These are phyloP conservation scores for Cystobasidiaceae sp. DNA, from an alignment of 1,284 basidiomycete species.

Conservation along the genomic window DNA sequence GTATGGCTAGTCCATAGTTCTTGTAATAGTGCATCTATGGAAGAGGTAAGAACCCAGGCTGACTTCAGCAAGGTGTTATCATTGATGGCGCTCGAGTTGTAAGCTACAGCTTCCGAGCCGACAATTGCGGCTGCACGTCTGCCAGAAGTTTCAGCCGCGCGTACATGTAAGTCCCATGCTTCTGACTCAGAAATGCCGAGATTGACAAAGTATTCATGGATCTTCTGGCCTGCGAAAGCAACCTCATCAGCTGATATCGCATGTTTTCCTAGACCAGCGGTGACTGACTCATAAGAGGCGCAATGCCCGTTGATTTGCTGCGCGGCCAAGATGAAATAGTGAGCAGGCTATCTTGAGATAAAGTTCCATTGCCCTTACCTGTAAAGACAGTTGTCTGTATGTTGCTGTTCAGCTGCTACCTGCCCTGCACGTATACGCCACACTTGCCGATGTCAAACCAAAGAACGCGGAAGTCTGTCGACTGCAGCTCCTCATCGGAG, in stretches of 20 bases:
- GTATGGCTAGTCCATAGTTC: conserved; percentile 28
- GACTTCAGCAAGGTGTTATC: no score
- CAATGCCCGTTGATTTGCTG: conserved; percentile 26
- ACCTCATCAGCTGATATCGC: background rate
- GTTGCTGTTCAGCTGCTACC: background rate
- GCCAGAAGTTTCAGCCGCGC: background rate
- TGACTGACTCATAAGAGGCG: conserved; percentile 27
- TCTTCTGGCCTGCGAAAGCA: conserved; percentile 11
- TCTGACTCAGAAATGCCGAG: conserved; percentile 20
- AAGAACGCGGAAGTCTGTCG: background rate
- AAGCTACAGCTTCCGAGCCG: no score
- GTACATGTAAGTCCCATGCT: conserved; percentile 24
- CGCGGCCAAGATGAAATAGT: no score
- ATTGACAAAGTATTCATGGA: conserved; percentile 28
- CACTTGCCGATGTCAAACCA: conserved; percentile 30
- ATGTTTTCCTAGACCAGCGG: background rate
- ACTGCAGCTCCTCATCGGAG: background rate
- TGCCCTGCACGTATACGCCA: background rate
- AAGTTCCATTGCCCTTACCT: no score
- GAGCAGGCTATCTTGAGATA: no score
- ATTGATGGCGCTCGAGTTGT: no score
- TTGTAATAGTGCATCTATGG: conserved; percentile 24
- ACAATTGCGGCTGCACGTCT: no score
- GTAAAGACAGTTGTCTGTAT: conserved; percentile 29
- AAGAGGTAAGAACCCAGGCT: no score